Evolutionary conservation across 306 rosid species (phyloP).

Genomic region (Pyrus bretschneideri): DNA sequence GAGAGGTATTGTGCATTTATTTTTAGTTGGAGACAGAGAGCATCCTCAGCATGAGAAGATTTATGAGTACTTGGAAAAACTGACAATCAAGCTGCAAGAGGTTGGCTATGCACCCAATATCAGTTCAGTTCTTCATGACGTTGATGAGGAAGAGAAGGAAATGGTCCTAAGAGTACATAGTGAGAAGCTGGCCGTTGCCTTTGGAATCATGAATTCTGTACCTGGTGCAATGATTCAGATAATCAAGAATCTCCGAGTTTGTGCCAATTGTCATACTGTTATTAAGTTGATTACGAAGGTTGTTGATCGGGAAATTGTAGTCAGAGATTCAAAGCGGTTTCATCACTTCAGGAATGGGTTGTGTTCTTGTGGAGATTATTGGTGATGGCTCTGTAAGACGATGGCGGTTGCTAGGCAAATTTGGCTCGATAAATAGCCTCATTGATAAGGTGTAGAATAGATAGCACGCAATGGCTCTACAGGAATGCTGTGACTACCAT

Average conservation of each 20-base stretch:
- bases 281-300: conserved; percentile 59
- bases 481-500: not conserved
- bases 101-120: conserved; percentile 52
- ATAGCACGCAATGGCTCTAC: not conserved
- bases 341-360: conserved; percentile 66
- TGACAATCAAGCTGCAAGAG: conserved; percentile 53
- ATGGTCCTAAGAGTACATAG: conserved; percentile 70
- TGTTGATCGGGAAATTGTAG: conserved; percentile 48
- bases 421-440: not conserved
- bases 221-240: conserved; percentile 55
- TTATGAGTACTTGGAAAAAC: conserved; percentile 48
- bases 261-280: conserved; percentile 61
- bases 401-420: not conserved
- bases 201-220: conserved; percentile 58
- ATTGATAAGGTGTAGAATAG: not conserved
- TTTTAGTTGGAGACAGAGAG: conserved; percentile 71
- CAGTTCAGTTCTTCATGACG: conserved; percentile 62
- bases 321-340: conserved; percentile 71
- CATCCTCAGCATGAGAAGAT: conserved; percentile 62
- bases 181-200: conserved; percentile 79
- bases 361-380: conserved; percentile 69
- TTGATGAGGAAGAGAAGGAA: conserved; percentile 77
- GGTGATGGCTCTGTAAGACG: conserved; percentile 28
- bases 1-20: conserved; percentile 60
- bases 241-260: conserved; percentile 66